phyloP scores from a whole-genome alignment of 805 yeast genomes.

The Debaryomyces maramus region DNA sequence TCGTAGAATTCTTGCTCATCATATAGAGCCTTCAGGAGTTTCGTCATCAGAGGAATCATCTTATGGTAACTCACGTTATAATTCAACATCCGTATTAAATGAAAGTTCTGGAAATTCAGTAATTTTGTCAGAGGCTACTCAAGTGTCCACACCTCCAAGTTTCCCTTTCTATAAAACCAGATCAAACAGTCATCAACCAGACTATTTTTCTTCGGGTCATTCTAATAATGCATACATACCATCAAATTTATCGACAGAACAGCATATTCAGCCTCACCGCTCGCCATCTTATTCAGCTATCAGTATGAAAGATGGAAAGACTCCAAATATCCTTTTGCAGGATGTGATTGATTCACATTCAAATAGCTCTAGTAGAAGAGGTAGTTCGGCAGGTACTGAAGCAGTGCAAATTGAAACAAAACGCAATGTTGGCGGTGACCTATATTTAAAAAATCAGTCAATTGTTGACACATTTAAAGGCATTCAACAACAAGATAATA shows the following conservation, averaged over 20 bases:
- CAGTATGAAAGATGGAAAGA: conserved; percentile 30
- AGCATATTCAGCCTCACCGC: conserved; percentile 5
- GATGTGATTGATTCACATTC: conserved; percentile 35
- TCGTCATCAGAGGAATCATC: conserved; percentile 32
- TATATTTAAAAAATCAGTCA: conserved; percentile 42
- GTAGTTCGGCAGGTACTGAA: conserved; percentile 32
- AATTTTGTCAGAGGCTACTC: conserved; percentile 32
- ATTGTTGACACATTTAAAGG: conserved; percentile 44
- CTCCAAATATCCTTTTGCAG: conserved; percentile 25
- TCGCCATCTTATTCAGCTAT: conserved; percentile 17
- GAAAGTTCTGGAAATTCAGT: conserved; percentile 20
- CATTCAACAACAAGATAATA: conserved; percentile 41
- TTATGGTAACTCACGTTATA: conserved; percentile 15
- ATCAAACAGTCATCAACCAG: background rate
- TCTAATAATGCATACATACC: conserved; percentile 16
- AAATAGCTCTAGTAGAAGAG: conserved; percentile 27
- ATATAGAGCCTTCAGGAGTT: conserved; percentile 26
- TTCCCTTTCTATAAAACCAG: conserved; percentile 1
- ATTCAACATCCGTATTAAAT: conserved; percentile 13
- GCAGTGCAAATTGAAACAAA: conserved; percentile 48
- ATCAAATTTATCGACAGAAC: conserved; percentile 16
- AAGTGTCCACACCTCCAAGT: conserved; percentile 15
- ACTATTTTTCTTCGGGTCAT: background rate
- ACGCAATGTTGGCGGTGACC: conserved; percentile 46
- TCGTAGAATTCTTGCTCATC: conserved; percentile 19